Base-by-base conservation (phyloP, 2,329 filamentous ascomycete species). In the Dactylonectria macrodidyma region DNA sequence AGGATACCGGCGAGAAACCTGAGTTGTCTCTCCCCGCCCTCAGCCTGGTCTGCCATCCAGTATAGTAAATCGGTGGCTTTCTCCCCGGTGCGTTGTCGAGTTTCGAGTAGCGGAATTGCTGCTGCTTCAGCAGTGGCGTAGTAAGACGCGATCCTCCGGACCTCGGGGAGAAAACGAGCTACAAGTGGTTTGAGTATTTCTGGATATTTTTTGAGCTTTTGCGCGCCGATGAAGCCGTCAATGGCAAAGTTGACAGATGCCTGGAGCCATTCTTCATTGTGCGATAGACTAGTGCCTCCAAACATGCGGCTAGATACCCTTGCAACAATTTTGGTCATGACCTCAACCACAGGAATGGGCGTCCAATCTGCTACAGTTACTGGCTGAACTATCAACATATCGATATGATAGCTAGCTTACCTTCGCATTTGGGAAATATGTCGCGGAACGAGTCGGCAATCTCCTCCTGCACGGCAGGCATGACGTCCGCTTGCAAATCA, bases 271-370 rank as follows among this genome's bases (percentile, higher is more conserved):
- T 77, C 71, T 8, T 77, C 72, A 51, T 80, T 77, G 2, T 62
- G 62, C 9, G 67, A 71, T 5, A 79, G 66, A 8, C 50, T 51
- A 8, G 59, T 71, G 0, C 76, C 76, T 5, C 70, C 75, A 60
- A 78, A 78, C 75, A 79, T 78, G 38, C 77, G 67, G 58, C 67
- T 74, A 1, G 77, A 77, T 2, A 73, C 75, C 16, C 76, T 71
- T n/a, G 75, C 75, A 8, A 79, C 75, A 19, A 79, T 73, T 14
- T 73, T 65, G 2, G 70, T 73, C 30, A 79, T 66, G 5, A 59
- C 47, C 5, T 72, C 72, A 16, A 72, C 71, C 16, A 78, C 67
- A 14, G 62, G 64, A 7, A 78, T 71, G 16, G 70, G 65, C 0
- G 68, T 77, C 76, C 74, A 77, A 36, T 76, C 64, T 69, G 38